phyloP scores from a whole-genome alignment of 371 early-diverging fungal genomes.

The Lichtheimia ramosa region DNA sequence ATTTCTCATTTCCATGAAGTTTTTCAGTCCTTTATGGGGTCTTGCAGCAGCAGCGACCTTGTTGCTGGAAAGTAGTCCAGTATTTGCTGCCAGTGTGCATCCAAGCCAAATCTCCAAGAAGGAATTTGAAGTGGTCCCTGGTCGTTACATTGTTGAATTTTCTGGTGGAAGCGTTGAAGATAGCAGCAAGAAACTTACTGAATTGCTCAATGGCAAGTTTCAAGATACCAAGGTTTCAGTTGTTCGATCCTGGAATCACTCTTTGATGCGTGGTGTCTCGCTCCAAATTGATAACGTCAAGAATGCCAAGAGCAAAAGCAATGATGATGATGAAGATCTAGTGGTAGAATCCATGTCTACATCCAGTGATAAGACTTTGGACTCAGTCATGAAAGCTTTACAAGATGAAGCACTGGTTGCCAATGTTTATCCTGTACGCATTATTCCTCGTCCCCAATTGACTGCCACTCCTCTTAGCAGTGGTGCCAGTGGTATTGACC shows the following conservation, averaged over 20 bases:
- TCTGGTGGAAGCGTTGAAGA: not conserved
- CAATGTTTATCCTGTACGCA: conserved; percentile 28
- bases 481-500: not conserved
- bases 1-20: not conserved
- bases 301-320: not conserved
- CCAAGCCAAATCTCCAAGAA: conserved; percentile 19
- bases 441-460: conserved; percentile 24
- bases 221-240: conserved; percentile 25
- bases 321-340: not conserved
- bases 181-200: conserved; percentile 13
- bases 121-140: conserved; percentile 19
- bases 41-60: conserved; percentile 20
- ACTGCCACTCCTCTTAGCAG: not conserved
- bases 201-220: conserved; percentile 22
- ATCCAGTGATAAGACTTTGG: conserved; percentile 12
- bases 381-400: conserved; percentile 17
- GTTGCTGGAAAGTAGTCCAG: conserved; percentile 11
- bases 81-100: conserved; percentile 16
- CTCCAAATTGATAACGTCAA: conserved; percentile 22
- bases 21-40: conserved; percentile 3
- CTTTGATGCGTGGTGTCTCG: conserved; percentile 35
- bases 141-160: conserved; percentile 40
- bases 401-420: conserved; percentile 23
- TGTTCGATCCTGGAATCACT: conserved; percentile 26
- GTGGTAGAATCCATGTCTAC: not conserved